Evolutionary conservation across 306 rosid species (phyloP).

Genomic region (Prunus mira): DNA sequence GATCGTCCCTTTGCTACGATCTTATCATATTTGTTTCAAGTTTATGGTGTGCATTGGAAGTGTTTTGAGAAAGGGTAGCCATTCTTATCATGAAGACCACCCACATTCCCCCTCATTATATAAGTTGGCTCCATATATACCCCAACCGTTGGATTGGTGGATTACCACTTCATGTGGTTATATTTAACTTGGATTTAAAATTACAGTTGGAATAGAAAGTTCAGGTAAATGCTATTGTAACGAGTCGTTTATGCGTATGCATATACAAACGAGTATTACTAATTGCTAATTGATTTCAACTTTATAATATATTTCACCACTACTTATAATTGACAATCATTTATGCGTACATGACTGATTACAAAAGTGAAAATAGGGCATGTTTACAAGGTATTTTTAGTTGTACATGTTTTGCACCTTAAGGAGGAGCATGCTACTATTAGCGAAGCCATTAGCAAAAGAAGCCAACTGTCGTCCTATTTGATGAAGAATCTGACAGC

Average conservation of each 20-base stretch:
- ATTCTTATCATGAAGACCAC: not conserved
- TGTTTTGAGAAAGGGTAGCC: not conserved
- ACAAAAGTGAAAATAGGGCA: too few relatives aligned
- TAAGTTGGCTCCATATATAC: not conserved
- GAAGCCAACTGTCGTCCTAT: not conserved
- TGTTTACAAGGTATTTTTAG: not conserved
- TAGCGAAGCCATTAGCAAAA: not conserved
- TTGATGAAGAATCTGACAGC: not conserved
- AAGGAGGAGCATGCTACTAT: not conserved
- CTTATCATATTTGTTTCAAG: slow-evolving; percentile 1
- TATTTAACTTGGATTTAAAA: too few relatives aligned
- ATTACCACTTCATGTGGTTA: not conserved
- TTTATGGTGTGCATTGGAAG: not conserved
- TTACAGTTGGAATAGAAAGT: not conserved
- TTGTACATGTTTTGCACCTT: not conserved
- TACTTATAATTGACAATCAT: not conserved
- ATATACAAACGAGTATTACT: not conserved
- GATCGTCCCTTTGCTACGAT: not conserved
- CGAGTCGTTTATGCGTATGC: not conserved
- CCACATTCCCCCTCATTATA: not conserved
- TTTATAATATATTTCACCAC: not conserved
- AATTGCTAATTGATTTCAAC: too few relatives aligned
- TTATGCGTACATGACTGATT: not conserved
- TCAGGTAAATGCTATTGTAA: not conserved
- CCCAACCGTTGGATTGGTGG: not conserved